Evolutionary conservation across 352 stramenopile species (phyloP).

Genomic region (Pythium scleroteichum): DNA sequence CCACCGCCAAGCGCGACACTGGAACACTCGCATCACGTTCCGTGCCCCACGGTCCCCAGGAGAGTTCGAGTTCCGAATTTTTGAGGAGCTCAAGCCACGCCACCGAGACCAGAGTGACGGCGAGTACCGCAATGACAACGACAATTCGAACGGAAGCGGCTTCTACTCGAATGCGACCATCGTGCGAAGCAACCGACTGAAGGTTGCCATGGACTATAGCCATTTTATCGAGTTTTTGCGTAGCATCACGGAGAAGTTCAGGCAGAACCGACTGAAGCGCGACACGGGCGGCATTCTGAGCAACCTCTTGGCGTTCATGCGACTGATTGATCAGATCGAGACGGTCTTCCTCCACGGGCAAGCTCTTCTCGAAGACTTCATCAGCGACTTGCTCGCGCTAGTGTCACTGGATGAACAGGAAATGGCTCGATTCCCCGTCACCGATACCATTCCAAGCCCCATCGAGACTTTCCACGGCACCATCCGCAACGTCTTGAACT

Average conservation of each 20-base stretch:
- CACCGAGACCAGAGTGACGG: conserved; percentile 34
- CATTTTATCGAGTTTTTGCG: conserved; percentile 80
- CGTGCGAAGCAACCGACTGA: conserved; percentile 65
- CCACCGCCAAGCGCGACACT: conserved; percentile 55
- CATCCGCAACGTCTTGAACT: conserved; percentile 70
- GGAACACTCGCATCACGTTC: conserved; percentile 84
- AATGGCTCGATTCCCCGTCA: conserved; percentile 47
- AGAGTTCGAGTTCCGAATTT: conserved; percentile 85
- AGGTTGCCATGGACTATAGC: conserved; percentile 75
- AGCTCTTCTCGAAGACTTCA: conserved; percentile 56
- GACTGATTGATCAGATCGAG: conserved; percentile 74
- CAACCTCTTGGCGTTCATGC: conserved; percentile 60
- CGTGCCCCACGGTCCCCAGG: conserved; percentile 72
- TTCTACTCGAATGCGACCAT: conserved; percentile 76
- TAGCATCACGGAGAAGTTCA: conserved; percentile 64
- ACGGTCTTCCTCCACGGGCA: conserved; percentile 74
- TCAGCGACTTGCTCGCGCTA: conserved; percentile 55
- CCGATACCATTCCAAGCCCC: conserved; percentile 62
- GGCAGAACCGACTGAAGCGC: conserved; percentile 46
- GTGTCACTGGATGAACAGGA: conserved; percentile 42
- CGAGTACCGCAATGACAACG: conserved; percentile 31
- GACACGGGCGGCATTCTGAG: conserved; percentile 64
- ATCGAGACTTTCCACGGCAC: conserved; percentile 79
- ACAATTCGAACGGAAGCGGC: conserved; percentile 12
- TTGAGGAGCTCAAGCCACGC: conserved; percentile 57